Conservation (phyloP, 2,329 filamentous ascomycete genomes). For the Sporothrix pallida region DNA sequence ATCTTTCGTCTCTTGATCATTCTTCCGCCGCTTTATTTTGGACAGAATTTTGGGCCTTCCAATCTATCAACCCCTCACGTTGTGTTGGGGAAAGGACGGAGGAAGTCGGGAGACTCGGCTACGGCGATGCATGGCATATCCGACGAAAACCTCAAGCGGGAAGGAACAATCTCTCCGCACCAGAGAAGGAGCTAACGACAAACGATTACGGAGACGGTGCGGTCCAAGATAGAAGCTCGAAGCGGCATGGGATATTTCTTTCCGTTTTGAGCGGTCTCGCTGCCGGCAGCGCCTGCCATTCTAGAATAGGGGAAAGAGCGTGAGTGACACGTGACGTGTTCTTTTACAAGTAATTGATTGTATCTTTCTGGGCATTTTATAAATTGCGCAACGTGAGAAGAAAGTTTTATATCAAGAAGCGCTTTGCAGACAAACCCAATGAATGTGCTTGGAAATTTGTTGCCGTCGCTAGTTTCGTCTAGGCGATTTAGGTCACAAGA, state of each 20-base stretch:
- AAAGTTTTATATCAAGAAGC: background rate
- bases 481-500: background rate
- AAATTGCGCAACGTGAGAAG: background rate
- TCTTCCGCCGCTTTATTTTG: background rate
- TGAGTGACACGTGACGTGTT: background rate
- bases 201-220: constrained; percentile 9
- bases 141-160: constrained; percentile 5
- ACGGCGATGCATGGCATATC: constrained; percentile 28
- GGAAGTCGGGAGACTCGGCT: constrained; percentile 40
- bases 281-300: constrained; percentile 6
- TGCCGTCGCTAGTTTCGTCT: background rate
- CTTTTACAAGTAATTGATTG: background rate
- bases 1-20: background rate
- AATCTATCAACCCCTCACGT: background rate
- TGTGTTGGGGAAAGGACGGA: constrained; percentile 29
- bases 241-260: constrained; percentile 3
- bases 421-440: background rate
- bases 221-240: constrained; percentile 20
- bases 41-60: background rate
- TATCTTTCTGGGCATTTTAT: no score
- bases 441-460: background rate
- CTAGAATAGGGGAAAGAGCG: background rate
- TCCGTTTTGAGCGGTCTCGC: background rate
- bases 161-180: constrained; percentile 10
- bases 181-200: constrained; percentile 6